phyloP scores from a whole-genome alignment of 192 early-diverging fungal species.

The Haplosporangium gracile region DNA sequence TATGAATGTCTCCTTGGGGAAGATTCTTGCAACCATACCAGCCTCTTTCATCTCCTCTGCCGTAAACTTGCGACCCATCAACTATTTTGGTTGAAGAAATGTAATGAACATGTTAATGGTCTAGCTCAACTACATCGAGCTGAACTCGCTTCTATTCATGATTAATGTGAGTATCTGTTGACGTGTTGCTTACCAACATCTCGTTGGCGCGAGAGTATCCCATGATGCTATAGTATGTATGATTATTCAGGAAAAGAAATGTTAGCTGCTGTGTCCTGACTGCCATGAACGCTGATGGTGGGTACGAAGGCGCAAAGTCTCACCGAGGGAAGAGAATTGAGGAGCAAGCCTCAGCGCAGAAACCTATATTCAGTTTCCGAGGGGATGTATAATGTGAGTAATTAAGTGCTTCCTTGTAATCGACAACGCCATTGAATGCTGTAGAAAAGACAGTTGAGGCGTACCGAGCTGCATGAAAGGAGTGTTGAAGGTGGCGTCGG shows the following conservation, averaged over 20 bases:
- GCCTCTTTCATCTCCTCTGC: constrained; percentile 71
- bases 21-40: constrained; percentile 67
- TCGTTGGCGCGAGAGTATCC: constrained; percentile 76
- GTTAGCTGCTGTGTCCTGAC: neutral
- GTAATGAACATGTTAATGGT: neutral
- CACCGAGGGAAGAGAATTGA: constrained; percentile 74
- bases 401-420: neutral
- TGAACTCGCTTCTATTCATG: neutral
- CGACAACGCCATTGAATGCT: neutral
- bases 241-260: neutral
- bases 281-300: neutral
- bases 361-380: constrained; percentile 52
- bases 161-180: neutral
- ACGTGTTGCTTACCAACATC: constrained; percentile 62
- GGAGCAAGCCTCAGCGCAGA: constrained; percentile 82
- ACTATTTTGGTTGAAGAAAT: constrained; percentile 9
- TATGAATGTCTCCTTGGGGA: constrained; percentile 65
- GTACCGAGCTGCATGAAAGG: constrained; percentile 81
- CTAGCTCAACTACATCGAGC: neutral
- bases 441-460: neutral
- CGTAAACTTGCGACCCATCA: constrained; percentile 67
- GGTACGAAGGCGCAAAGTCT: neutral
- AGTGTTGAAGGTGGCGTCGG: constrained; percentile 75
- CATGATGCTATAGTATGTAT: constrained; percentile 64
- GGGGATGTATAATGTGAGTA: neutral